phyloP scores from a whole-genome alignment of 345 rosid genomes.

The Noccaea caerulescens region DNA sequence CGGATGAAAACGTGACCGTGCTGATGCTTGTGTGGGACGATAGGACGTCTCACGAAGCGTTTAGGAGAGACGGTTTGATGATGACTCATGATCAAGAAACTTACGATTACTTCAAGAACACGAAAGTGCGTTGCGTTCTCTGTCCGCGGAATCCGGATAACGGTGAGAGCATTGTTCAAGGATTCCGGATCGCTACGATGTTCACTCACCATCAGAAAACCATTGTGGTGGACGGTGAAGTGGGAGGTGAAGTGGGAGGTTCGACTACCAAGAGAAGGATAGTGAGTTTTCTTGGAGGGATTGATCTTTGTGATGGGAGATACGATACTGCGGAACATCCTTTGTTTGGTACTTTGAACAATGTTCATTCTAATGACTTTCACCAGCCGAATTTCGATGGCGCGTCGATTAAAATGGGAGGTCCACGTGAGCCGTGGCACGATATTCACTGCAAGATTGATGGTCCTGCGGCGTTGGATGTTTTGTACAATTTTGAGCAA shows the following conservation, averaged over 20 bases:
- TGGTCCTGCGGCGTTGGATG: constrained; percentile 93
- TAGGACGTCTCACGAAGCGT: constrained; percentile 55
- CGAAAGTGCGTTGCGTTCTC: constrained; percentile 64
- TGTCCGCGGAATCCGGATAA: constrained; percentile 69
- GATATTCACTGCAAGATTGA: constrained; percentile 87
- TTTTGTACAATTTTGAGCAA: constrained; percentile 85
- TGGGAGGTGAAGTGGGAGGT: constrained; percentile 28
- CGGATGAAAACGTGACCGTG: constrained; percentile 62
- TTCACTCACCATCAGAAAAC: constrained; percentile 88
- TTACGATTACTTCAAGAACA: constrained; percentile 49
- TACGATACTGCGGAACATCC: constrained; percentile 79
- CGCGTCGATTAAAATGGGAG: constrained; percentile 69
- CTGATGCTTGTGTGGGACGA: constrained; percentile 87
- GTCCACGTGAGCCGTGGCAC: constrained; percentile 98
- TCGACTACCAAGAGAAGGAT: constrained; percentile 50
- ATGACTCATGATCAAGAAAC: constrained; percentile 79
- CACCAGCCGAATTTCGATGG: constrained; percentile 78
- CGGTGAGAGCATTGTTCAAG: constrained; percentile 52
- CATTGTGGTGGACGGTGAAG: constrained; percentile 61
- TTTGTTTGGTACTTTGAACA: constrained; percentile 59
- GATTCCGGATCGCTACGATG: constrained; percentile 52
- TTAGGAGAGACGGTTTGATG: constrained; percentile 72
- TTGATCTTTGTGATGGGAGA: constrained; percentile 89
- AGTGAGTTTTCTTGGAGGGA: constrained; percentile 84
- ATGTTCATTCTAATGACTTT: constrained; percentile 67